These are phyloP conservation scores for Phascolomyces articulosus DNA, from an alignment of 371 early-diverging fungal genomes.

Conservation along the genomic window DNA sequence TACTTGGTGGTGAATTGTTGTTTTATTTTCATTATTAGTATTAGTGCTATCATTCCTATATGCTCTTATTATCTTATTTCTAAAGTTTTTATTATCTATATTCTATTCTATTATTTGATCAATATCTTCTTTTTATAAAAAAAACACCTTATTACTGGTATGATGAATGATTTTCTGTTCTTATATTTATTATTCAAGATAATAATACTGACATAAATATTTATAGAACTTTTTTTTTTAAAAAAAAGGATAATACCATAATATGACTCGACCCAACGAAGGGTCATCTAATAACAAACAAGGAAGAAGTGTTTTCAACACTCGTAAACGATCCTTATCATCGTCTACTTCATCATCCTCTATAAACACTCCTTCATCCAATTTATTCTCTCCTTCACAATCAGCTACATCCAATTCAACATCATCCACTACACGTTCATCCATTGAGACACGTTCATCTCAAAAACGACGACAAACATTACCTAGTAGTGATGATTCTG, in stretches of 20 bases:
- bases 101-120: too few relatives aligned
- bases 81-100: too few relatives aligned
- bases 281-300: not conserved
- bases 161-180: too few relatives aligned
- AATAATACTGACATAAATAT: too few relatives aligned
- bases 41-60: too few relatives aligned
- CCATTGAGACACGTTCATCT: not conserved
- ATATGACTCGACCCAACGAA: not conserved
- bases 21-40: too few relatives aligned
- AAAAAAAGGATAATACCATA: too few relatives aligned
- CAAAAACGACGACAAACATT: slow-evolving; percentile 3
- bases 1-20: too few relatives aligned
- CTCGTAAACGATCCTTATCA: not conserved
- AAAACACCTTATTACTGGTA: too few relatives aligned
- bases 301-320: not conserved
- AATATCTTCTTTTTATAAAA: too few relatives aligned
- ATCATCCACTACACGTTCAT: not conserved
- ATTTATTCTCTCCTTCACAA: not conserved
- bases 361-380: not conserved
- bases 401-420: not conserved
- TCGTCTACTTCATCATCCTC: not conserved
- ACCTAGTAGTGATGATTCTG: not conserved
- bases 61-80: too few relatives aligned
- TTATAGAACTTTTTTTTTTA: not conserved
- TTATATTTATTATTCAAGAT: too few relatives aligned